phyloP scores from a whole-genome alignment of 1,284 basidiomycete species.

The Vanrija humicola region DNA sequence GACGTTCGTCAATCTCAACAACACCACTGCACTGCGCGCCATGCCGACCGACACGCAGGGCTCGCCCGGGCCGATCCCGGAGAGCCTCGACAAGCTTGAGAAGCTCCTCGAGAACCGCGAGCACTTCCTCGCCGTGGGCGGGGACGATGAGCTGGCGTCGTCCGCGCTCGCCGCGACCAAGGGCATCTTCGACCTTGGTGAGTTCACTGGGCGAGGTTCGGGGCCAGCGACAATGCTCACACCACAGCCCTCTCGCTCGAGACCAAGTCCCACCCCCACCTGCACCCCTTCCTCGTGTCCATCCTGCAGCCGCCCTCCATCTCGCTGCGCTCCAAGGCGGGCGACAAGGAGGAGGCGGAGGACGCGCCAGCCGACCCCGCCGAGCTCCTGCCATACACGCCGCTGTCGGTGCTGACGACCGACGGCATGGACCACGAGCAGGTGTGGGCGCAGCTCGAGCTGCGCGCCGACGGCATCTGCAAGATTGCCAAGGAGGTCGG shows the following conservation, averaged over 20 bases:
- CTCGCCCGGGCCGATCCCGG: conserved; percentile 1
- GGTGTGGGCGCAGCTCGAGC: conserved; percentile 88
- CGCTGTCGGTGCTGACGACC: conserved; percentile 67
- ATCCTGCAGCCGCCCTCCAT: conserved; percentile 59
- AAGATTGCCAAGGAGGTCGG: conserved; percentile 43
- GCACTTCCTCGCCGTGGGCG: conserved; percentile 45
- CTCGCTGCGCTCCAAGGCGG: conserved; percentile 47
- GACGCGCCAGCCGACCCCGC: conserved; percentile 38
- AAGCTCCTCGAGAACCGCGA: conserved; percentile 7
- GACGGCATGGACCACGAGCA: conserved; percentile 85
- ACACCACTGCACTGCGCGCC: neutral
- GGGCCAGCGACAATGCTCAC: neutral
- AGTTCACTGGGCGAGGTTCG: conserved; percentile 26
- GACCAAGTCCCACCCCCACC: conserved; percentile 58
- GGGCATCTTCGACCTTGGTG: conserved; percentile 76
- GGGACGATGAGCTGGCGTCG: conserved; percentile 57
- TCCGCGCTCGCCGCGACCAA: conserved; percentile 67
- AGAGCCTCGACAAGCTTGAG: conserved; percentile 6
- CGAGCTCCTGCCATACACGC: conserved; percentile 62
- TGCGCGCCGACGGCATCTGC: conserved; percentile 58
- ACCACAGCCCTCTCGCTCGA: conserved; percentile 61
- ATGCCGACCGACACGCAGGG: conserved; percentile 7
- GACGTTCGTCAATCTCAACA: neutral
- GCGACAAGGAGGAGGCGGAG: conserved; percentile 3
- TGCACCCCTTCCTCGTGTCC: conserved; percentile 65